Conservation (phyloP, 2,329 filamentous ascomycete species). For the Trichophyton mentagrophytes region DNA sequence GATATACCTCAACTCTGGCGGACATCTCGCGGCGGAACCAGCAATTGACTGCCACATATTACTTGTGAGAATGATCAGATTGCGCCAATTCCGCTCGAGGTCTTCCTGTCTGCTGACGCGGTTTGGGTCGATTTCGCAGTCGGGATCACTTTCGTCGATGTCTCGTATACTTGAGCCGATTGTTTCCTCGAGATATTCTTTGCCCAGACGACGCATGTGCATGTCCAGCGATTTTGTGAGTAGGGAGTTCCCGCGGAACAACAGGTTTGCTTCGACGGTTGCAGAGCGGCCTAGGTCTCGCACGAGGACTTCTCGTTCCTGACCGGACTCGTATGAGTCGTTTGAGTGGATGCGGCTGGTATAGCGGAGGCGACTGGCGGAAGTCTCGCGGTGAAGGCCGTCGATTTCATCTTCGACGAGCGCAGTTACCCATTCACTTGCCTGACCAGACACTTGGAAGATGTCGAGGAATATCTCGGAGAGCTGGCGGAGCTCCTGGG, state of each 20-base stretch:
- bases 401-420: conserved; percentile 96
- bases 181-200: conserved; percentile 81
- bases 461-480: conserved; percentile 85
- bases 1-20: conserved; percentile 68
- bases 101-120: conserved; percentile 56
- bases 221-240: conserved; percentile 87
- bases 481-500: conserved; percentile 63
- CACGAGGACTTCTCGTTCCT: conserved; percentile 48
- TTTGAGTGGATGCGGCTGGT: conserved; percentile 52
- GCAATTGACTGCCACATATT: conserved; percentile 78
- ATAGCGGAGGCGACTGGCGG: conserved; percentile 50
- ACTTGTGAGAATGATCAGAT: conserved; percentile 61
- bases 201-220: conserved; percentile 88
- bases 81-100: conserved; percentile 69
- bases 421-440: conserved; percentile 80
- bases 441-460: conserved; percentile 78
- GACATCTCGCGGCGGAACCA: conserved; percentile 59
- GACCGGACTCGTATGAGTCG: conserved; percentile 43
- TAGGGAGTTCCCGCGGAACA: conserved; percentile 90
- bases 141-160: conserved; percentile 79
- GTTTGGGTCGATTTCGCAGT: conserved; percentile 92
- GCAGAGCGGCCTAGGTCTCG: conserved; percentile 52
- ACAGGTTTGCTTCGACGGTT: conserved; percentile 71
- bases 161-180: conserved; percentile 74
- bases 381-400: conserved; percentile 69